Conservation (phyloP, 192 early-diverging fungal genomes). For the Coemansia aciculifera region DNA sequence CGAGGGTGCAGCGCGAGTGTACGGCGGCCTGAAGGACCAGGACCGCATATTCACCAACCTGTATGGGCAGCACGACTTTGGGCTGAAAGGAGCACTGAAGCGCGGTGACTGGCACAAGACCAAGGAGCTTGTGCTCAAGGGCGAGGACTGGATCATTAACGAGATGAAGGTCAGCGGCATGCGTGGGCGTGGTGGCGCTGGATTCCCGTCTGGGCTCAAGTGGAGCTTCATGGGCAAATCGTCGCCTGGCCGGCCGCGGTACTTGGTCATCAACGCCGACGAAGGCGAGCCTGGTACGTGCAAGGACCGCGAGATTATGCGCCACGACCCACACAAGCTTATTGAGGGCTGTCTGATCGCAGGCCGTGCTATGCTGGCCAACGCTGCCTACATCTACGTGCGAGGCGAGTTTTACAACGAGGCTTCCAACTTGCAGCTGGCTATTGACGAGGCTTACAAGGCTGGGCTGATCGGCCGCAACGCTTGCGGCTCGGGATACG, state of each 20-base stretch:
- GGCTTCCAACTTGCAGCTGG: conserved; percentile 86
- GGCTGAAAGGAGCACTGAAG: conserved; percentile 85
- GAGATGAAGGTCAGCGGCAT: conserved; percentile 96
- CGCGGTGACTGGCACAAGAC: conserved; percentile 99
- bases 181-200: conserved; percentile 94
- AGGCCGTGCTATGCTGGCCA: conserved; percentile 95
- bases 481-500: conserved; percentile 92
- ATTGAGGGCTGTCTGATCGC: conserved; percentile 96
- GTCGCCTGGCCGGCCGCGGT: conserved; percentile 81
- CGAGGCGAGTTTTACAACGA: conserved; percentile 98
- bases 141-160: conserved; percentile 95
- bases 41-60: conserved; percentile 99
- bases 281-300: conserved; percentile 99
- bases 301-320: conserved; percentile 96
- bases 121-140: conserved; percentile 95
- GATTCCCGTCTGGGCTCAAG: conserved; percentile 97
- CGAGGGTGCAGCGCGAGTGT: conserved; percentile 44
- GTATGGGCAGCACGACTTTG: conserved; percentile 89
- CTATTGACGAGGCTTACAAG: conserved; percentile 97
- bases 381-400: conserved; percentile 97
- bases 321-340: conserved; percentile 93
- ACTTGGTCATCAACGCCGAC: conserved; percentile 97
- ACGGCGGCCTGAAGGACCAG: conserved; percentile 78
- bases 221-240: conserved; percentile 99
- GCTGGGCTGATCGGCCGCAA: conserved; percentile 98